phyloP scores from a whole-genome alignment of 164 flowering plant genomes.

The Warburgia ugandensis region DNA sequence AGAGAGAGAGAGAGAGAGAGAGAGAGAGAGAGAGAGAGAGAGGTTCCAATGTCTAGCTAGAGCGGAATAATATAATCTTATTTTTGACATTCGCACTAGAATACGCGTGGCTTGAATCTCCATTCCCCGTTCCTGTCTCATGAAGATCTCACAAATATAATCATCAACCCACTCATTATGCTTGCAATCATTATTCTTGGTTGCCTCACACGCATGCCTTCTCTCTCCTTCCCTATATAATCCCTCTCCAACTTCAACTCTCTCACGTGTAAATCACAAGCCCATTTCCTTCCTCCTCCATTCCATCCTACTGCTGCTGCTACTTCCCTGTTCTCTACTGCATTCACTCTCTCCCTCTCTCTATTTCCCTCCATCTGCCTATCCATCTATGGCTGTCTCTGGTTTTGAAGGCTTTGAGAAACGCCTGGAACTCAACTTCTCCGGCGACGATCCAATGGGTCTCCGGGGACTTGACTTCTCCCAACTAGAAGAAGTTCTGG shows the following conservation, averaged over 20 bases:
- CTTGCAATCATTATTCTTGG: constrained; percentile 65
- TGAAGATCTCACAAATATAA: constrained; percentile 26
- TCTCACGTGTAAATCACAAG: constrained; percentile 3
- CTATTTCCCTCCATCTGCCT: constrained; percentile 1
- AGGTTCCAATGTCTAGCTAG: background rate
- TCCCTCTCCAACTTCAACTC: constrained; percentile 6
- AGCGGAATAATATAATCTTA: background rate
- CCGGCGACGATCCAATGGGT: constrained; percentile 55
- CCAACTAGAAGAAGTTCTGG: constrained; percentile 41
- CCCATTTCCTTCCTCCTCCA: constrained; percentile 14
- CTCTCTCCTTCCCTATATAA: constrained; percentile 5
- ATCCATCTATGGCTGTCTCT: constrained; percentile 46
- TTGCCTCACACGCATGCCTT: constrained; percentile 73
- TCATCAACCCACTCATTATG: constrained; percentile 48
- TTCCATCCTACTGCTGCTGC: background rate
- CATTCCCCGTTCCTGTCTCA: constrained; percentile 38
- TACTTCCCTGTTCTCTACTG: constrained; percentile 2
- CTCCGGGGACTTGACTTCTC: constrained; percentile 46
- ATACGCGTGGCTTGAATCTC: constrained; percentile 30
- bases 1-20: background rate
- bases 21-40: background rate
- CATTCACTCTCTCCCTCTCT: constrained; percentile 22
- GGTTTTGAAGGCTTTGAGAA: constrained; percentile 91
- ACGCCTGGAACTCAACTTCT: constrained; percentile 79
- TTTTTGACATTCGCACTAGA: constrained; percentile 13